Percentiles rank a stretch among this genome's conserved stretches.
Conservation (phyloP, 2,329 filamentous ascomycete species). For the Ustulina deusta region DNA sequence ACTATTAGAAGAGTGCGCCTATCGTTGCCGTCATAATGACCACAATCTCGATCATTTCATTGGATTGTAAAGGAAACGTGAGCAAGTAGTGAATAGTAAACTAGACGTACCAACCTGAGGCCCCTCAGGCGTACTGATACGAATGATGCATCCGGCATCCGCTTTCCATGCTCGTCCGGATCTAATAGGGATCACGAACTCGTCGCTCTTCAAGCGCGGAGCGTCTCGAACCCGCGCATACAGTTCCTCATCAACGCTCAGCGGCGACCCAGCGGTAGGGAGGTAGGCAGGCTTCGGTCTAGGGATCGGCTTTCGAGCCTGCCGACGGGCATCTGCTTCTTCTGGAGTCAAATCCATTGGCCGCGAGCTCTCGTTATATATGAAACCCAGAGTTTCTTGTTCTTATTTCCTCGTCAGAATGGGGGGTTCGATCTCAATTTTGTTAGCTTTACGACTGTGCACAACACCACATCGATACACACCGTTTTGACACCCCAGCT, state of each 20-base stretch:
- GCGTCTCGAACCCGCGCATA: constrained; percentile 73
- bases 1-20: background rate
- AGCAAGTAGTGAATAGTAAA: background rate
- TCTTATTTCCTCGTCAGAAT: background rate
- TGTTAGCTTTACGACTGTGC: background rate
- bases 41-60: too few species aligned
- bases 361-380: background rate
- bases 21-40: background rate
- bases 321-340: constrained; percentile 53
- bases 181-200: constrained; percentile 77
- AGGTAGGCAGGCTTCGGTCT: constrained; percentile 64
- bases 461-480: background rate
- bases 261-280: constrained; percentile 56
- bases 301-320: constrained; percentile 59
- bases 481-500: background rate
- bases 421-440: background rate
- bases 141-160: constrained; percentile 74
- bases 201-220: constrained; percentile 56
- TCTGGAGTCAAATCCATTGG: constrained; percentile 43
- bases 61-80: background rate
- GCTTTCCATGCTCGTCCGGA: constrained; percentile 80
- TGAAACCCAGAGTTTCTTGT: background rate
- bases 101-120: constrained; percentile 73
- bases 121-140: constrained; percentile 80
- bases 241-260: constrained; percentile 58